Base-by-base conservation (phyloP, 331 rosid genomes). In the Cydonia oblonga region DNA sequence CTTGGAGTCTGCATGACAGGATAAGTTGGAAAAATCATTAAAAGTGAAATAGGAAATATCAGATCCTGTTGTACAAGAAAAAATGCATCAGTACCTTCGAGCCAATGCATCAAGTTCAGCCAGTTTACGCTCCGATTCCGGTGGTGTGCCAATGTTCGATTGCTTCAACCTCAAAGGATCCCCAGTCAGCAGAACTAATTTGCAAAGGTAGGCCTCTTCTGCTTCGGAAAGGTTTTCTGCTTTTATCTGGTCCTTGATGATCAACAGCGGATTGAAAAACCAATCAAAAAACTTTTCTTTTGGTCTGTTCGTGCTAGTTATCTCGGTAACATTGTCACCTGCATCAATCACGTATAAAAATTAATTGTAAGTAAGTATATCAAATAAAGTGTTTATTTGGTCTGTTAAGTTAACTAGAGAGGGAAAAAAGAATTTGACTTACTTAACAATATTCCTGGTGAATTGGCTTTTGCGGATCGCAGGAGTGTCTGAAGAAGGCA, bases 51-150 rank as follows among this genome's bases (percentile, higher is more conserved):
- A 16, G 22, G 46, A 70, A 25, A 13, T 5, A 35, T 12, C 16
- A 16, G 52, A 19, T 7, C 7, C 25, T 22, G 35, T 58, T 54
- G 61, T n/a, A 22, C 15, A 13, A 30, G 33, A 38, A 44, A 68
- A 42, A 35, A 69, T 75, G 58, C 74, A 72, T 66, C 13, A 9
- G 70, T 60, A 91, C 97, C 99, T 95, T 76, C 99, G 87, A 62
- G 99, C 96, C 79, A 91, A 74, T 24, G 91, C 97, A 40, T 89
- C 89, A 2, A 95, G 90, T 73, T 95, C 97, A 20, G 97, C 99
- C 23, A 89, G 90, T 79, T 84, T 88, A 29, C 83, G 88, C 76
- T 89, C 99, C 0, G 96, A 80, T 70, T 88, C 93, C 4, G 99
- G 96, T 2, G 87, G 87, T 0, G 69, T 78, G 54, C 89, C 89